Percentiles rank a stretch among this genome's conserved stretches.
phyloP scores from a whole-genome alignment of 1,139 yeast species.

The Zhuliangozyma parablackwelliae region DNA sequence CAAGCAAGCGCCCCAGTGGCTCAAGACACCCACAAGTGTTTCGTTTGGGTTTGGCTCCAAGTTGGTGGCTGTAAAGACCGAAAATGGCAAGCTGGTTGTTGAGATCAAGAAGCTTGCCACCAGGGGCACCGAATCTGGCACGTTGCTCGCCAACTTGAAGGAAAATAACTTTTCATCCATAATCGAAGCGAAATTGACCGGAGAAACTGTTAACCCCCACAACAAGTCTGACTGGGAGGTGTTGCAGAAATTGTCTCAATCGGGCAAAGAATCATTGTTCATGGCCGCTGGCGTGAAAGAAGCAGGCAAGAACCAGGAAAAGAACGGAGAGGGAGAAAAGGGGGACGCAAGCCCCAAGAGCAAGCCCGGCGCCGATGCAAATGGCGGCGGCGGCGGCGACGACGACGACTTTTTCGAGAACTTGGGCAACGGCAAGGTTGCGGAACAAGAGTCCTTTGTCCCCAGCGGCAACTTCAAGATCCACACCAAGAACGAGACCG shows the following conservation, averaged over 20 bases:
- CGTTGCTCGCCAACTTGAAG: conserved; percentile 56
- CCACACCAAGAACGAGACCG: conserved; percentile 17
- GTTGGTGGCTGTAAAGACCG: conserved; percentile 54
- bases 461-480: conserved; percentile 49
- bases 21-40: conserved; percentile 69
- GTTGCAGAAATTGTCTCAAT: conserved; percentile 51
- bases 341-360: conserved; percentile 13
- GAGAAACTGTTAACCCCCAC: conserved; percentile 31
- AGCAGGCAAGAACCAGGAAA: conserved; percentile 25
- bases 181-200: conserved; percentile 47
- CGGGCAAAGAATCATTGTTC: conserved; percentile 43
- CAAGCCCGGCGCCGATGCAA: conserved; percentile 13
- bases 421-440: conserved; percentile 29
- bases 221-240: conserved; percentile 77
- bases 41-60: conserved; percentile 94
- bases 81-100: conserved; percentile 42
- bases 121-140: conserved; percentile 35
- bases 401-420: conserved; percentile 48
- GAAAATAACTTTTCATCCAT: conserved; percentile 50
- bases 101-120: conserved; percentile 47
- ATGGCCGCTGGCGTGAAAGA: conserved; percentile 17
- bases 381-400: conserved; percentile 21
- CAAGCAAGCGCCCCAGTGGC: conserved; percentile 88
- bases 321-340: conserved; percentile 23
- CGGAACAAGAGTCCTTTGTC: conserved; percentile 18